Conservation (phyloP, 2,329 filamentous ascomycete genomes). For the Blastomyces parvus region DNA sequence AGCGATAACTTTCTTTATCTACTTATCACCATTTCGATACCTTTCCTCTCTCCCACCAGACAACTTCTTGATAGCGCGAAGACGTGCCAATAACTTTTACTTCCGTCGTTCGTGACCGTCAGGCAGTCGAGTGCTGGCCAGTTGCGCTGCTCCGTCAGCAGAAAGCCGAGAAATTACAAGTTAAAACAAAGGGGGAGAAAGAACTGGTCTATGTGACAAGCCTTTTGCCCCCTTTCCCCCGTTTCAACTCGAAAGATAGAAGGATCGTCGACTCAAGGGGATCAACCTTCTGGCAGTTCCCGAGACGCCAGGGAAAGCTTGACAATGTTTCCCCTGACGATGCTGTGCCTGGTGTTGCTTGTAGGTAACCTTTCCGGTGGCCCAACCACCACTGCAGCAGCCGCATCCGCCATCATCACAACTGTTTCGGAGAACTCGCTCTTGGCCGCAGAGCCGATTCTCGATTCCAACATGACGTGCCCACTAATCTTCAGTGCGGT, state of each 20-base stretch:
- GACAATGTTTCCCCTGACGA: not conserved
- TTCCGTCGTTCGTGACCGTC: not conserved
- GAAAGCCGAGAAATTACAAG: not conserved
- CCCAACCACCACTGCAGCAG: not conserved
- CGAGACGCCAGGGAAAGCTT: not conserved
- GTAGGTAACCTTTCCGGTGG: not conserved
- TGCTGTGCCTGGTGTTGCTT: slow-evolving; percentile 1
- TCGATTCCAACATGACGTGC: not conserved
- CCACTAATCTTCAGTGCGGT: slow-evolving; percentile 3
- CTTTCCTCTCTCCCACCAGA: not conserved
- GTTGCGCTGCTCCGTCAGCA: not conserved
- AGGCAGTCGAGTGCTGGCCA: not conserved
- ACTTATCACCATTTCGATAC: not conserved
- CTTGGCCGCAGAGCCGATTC: not conserved
- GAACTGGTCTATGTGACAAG: not conserved
- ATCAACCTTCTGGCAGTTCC: not conserved
- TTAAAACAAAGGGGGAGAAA: not conserved
- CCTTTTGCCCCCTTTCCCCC: not conserved
- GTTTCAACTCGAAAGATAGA: not conserved
- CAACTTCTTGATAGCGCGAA: not conserved
- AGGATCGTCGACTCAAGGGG: not conserved
- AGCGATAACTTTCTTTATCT: not conserved
- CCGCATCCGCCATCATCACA: not conserved
- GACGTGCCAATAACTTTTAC: not conserved
- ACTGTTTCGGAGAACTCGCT: not conserved